Evolutionary conservation across 768 basidiomycete genomes (phyloP).

Genomic region (Boletus rex-veris): DNA sequence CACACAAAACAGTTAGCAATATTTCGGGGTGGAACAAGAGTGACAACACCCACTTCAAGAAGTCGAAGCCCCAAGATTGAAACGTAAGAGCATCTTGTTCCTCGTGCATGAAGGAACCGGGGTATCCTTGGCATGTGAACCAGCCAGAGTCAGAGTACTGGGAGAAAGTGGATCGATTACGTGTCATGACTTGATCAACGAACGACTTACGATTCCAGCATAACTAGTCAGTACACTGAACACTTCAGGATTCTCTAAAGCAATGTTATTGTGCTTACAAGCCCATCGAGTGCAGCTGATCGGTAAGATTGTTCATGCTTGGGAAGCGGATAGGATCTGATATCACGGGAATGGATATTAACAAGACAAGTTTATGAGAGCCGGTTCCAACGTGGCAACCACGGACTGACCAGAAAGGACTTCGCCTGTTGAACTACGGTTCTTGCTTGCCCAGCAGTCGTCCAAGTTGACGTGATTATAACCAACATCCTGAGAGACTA

Average conservation of each 20-base stretch:
- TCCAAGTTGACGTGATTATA: slow-evolving; percentile 61
- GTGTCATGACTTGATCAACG: not conserved
- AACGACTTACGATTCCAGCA: slow-evolving; percentile 54
- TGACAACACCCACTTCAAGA: slow-evolving; percentile 47
- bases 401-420: slow-evolving; percentile 47
- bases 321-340: slow-evolving; percentile 50
- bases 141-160: slow-evolving; percentile 68
- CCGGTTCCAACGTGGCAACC: not conserved
- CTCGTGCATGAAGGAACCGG: slow-evolving; percentile 62
- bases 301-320: slow-evolving; percentile 53
- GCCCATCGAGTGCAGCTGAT: slow-evolving; percentile 51
- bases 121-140: slow-evolving; percentile 60
- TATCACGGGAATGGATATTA: not conserved
- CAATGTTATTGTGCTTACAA: slow-evolving; percentile 38
- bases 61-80: slow-evolving; percentile 60
- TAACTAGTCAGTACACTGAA: slow-evolving; percentile 33
- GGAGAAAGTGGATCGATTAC: not conserved
- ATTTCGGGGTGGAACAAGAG: not conserved
- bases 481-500: slow-evolving; percentile 43
- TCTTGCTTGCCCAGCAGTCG: slow-evolving; percentile 60
- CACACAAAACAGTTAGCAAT: not conserved
- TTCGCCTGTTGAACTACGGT: slow-evolving; percentile 47
- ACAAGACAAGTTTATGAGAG: not conserved
- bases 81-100: slow-evolving; percentile 57
- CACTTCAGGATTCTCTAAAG: not conserved